Conservation (phyloP, 1,284 basidiomycete genomes). For the Hymenochaete sp. region DNA sequence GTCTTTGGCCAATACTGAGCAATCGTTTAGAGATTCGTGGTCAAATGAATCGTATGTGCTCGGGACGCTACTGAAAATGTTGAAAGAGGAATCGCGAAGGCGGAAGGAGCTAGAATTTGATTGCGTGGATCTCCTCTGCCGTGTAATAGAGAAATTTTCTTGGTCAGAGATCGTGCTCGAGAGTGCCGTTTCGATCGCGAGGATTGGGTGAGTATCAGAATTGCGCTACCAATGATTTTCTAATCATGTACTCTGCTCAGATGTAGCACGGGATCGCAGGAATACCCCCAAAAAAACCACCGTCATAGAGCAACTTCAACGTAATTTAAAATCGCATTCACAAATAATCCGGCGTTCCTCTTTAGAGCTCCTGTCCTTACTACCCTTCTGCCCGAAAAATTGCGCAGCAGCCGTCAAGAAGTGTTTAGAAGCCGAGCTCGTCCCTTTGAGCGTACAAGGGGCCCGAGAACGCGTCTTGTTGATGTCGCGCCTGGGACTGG, state of each 20-base stretch:
- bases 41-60: slow-evolving; percentile 46
- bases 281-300: background rate
- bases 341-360: slow-evolving; percentile 44
- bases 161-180: slow-evolving; percentile 15
- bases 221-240: slow-evolving; percentile 18
- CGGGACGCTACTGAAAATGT: slow-evolving; percentile 23
- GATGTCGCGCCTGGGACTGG: too few relatives aligned
- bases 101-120: slow-evolving; percentile 25
- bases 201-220: slow-evolving; percentile 23
- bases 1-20: slow-evolving; percentile 24
- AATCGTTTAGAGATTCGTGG: slow-evolving; percentile 29
- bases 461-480: slow-evolving; percentile 67
- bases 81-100: background rate
- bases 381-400: slow-evolving; percentile 17
- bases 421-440: slow-evolving; percentile 66
- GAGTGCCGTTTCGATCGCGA: slow-evolving; percentile 4
- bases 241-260: background rate
- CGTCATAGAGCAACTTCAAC: slow-evolving; percentile 37
- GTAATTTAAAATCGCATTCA: slow-evolving; percentile 43
- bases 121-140: slow-evolving; percentile 37
- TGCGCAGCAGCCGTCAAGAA: slow-evolving; percentile 49
- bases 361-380: slow-evolving; percentile 40
- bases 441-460: slow-evolving; percentile 66
- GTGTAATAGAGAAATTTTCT: slow-evolving; percentile 43
- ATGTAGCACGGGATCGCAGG: background rate